These are phyloP conservation scores for Pyracantha coccinea DNA, from an alignment of 331 rosid genomes.

Conservation along the genomic window DNA sequence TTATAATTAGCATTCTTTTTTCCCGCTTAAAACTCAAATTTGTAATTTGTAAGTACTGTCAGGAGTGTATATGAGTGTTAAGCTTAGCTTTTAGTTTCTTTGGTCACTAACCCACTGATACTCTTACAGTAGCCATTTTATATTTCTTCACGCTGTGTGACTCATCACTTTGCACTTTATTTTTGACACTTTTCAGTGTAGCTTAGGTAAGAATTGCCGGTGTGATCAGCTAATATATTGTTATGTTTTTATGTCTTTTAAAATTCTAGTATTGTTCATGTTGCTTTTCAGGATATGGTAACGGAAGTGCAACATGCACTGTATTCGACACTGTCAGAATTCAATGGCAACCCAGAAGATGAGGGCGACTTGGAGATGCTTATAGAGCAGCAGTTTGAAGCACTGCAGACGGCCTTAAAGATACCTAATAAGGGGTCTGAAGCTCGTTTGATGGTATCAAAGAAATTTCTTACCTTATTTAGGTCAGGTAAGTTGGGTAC, in stretches of 20 bases:
- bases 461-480: constrained; percentile 70
- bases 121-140: neutral
- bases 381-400: constrained; percentile 52
- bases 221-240: neutral
- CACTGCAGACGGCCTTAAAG: constrained; percentile 37
- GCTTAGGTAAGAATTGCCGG: neutral
- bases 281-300: constrained; percentile 52
- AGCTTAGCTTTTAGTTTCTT: neutral
- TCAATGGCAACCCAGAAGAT: constrained; percentile 49
- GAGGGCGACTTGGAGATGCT: constrained; percentile 67
- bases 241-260: neutral
- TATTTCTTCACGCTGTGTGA: neutral
- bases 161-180: neutral
- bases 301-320: constrained; percentile 57
- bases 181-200: neutral
- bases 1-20: neutral
- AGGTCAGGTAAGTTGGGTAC: constrained; percentile 82
- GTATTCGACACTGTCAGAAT: constrained; percentile 40
- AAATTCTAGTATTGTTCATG: neutral
- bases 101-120: neutral
- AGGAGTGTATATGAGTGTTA: neutral
- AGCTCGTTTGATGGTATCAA: constrained; percentile 78
- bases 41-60: neutral
- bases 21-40: neutral
- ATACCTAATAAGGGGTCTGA: constrained; percentile 66